Conservation (phyloP, 106 monocot species). For the Platanthera guangdongensis region DNA sequence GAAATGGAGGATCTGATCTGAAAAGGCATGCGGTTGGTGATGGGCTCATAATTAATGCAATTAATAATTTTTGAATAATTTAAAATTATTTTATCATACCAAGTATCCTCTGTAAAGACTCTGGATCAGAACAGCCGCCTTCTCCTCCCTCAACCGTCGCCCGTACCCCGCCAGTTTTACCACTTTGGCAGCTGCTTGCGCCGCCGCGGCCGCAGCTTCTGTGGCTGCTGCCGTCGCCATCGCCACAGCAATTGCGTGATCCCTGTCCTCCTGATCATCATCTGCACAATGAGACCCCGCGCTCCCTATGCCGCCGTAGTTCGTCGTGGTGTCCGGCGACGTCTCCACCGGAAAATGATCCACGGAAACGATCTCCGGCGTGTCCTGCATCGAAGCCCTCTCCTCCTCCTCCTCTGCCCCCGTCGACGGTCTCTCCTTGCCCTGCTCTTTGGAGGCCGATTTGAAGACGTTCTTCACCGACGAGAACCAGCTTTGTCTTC, state of each 20-base stretch:
- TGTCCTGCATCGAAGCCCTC: constrained; percentile 9
- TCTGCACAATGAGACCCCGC: neutral
- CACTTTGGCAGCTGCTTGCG: constrained; percentile 51
- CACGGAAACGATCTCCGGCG: constrained; percentile 55
- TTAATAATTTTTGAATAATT: too few relatives aligned
- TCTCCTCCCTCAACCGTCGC: constrained; percentile 41
- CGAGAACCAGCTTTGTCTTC: constrained; percentile 49
- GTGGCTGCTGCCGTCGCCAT: constrained; percentile 44
- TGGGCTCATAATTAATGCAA: too few relatives aligned
- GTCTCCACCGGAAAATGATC: constrained; percentile 66
- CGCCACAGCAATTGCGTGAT: constrained; percentile 29
- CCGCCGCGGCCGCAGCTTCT: constrained; percentile 44
- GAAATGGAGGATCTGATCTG: too few relatives aligned
- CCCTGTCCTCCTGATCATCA: constrained; percentile 27
- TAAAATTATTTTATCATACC: constrained; percentile 21
- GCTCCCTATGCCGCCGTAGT: constrained; percentile 1
- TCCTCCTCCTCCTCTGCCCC: constrained; percentile 14
- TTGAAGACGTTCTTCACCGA: constrained; percentile 72
- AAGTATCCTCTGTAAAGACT: constrained; percentile 71
- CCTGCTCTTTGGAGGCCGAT: constrained; percentile 15
- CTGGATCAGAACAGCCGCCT: constrained; percentile 64
- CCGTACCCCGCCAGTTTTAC: constrained; percentile 44
- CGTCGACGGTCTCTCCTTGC: neutral
- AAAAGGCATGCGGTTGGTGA: too few relatives aligned
- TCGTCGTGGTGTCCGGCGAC: constrained; percentile 36